These are phyloP conservation scores for Dovyalis caffra DNA, from an alignment of 345 rosid genomes.

Conservation along the genomic window DNA sequence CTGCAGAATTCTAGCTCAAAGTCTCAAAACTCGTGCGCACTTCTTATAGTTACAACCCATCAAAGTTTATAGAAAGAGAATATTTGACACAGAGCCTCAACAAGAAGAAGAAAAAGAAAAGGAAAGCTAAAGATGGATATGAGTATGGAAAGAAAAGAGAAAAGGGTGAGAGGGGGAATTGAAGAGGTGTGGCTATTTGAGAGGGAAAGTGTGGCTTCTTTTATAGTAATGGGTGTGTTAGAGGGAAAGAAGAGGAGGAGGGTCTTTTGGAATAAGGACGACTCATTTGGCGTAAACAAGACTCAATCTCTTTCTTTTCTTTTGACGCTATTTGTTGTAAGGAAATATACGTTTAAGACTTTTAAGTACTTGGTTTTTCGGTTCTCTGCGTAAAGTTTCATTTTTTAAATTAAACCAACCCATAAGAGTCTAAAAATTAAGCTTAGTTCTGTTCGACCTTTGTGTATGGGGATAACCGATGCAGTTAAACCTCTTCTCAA, in stretches of 20 bases:
- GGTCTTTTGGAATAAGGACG: constrained; percentile 32
- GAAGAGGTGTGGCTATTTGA: constrained; percentile 6
- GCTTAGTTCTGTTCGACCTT: constrained; percentile 18
- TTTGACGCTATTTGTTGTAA: constrained; percentile 29
- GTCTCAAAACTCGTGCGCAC: neutral
- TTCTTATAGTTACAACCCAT: constrained; percentile 3
- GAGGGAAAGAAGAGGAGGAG: neutral
- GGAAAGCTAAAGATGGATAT: neutral
- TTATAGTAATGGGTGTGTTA: constrained; percentile 38
- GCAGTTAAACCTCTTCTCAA: constrained; percentile 18
- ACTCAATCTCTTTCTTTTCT: constrained; percentile 45
- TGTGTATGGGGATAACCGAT: constrained; percentile 36
- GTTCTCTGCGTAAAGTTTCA: constrained; percentile 19
- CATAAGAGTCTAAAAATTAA: constrained; percentile 3
- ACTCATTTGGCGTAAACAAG: constrained; percentile 63
- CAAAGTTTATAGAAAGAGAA: neutral
- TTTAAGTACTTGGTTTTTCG: constrained; percentile 13
- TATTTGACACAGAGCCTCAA: neutral
- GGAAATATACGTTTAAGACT: constrained; percentile 10
- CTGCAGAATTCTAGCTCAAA: neutral
- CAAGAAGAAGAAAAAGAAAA: constrained; percentile 4
- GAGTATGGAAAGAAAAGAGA: neutral
- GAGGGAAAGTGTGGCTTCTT: constrained; percentile 36
- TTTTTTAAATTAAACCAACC: constrained; percentile 16
- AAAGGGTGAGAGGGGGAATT: neutral